Evolutionary conservation across 2,329 filamentous ascomycete genomes (phyloP).

Genomic region (Shiraia sp.): DNA sequence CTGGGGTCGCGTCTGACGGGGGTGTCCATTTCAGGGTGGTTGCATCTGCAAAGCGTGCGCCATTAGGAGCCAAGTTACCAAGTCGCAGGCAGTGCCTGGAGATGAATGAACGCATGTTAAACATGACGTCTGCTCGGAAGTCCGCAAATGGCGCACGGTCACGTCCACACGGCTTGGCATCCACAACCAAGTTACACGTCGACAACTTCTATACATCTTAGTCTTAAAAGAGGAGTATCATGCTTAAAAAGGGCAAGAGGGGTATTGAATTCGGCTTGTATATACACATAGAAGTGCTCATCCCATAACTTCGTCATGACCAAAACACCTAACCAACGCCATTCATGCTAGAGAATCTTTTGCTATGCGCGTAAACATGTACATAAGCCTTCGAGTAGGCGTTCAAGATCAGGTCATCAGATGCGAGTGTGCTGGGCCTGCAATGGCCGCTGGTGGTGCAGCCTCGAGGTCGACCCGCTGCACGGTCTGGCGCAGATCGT

Average conservation of each 20-base stretch:
- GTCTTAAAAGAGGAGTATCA: not conserved
- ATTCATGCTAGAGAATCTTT: conserved; percentile 9
- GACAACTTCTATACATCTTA: not conserved
- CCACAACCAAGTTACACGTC: not conserved
- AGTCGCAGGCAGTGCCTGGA: not conserved
- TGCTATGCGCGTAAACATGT: conserved; percentile 12
- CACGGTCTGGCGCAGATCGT: conserved; percentile 54
- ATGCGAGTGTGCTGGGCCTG: conserved; percentile 23
- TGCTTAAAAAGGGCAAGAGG: conserved; percentile 26
- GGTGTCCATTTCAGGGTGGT: conserved; percentile 38
- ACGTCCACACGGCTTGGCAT: conserved; percentile 9
- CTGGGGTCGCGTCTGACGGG: conserved; percentile 39
- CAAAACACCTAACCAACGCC: conserved; percentile 23
- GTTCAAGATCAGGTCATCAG: not conserved
- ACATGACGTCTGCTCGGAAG: conserved; percentile 6
- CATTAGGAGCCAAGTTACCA: conserved; percentile 21
- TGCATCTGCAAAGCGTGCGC: conserved; percentile 16
- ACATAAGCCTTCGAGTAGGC: not conserved
- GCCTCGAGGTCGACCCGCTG: conserved; percentile 58
- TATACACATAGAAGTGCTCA: conserved; percentile 24
- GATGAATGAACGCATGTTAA: not conserved
- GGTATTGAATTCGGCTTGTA: conserved; percentile 38
- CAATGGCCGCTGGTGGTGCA: conserved; percentile 49
- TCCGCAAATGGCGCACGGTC: not conserved
- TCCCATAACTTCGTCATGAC: conserved; percentile 18